Evolutionary conservation across 2,329 filamentous ascomycete genomes (phyloP).

Genomic region (Exophiala sp.): DNA sequence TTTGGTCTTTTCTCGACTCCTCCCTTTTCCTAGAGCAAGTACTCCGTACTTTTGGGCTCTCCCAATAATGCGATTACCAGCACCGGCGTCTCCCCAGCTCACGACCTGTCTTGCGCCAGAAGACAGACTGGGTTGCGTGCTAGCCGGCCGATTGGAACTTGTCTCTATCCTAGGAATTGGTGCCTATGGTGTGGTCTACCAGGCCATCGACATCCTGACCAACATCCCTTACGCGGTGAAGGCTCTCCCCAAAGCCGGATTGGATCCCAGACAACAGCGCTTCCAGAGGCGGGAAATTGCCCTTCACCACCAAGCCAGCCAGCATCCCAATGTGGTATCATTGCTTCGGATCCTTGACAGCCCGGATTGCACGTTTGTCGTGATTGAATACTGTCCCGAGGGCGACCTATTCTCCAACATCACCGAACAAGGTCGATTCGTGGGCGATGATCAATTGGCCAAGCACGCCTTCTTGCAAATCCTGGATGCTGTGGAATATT

Average conservation of each 20-base stretch:
- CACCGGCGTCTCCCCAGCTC: slow-evolving; percentile 40
- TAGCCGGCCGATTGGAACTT: slow-evolving; percentile 77
- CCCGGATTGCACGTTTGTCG: slow-evolving; percentile 87
- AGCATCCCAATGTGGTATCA: slow-evolving; percentile 87
- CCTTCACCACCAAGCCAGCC: slow-evolving; percentile 81
- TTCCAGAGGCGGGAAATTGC: slow-evolving; percentile 93
- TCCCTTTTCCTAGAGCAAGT: slow-evolving; percentile 27
- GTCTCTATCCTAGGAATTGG: slow-evolving; percentile 83
- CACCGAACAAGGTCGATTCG: slow-evolving; percentile 87
- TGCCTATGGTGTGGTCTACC: slow-evolving; percentile 94
- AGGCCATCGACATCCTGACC: slow-evolving; percentile 75
- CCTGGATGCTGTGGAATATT: slow-evolving; percentile 91
- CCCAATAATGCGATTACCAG: slow-evolving; percentile 44
- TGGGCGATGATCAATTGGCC: slow-evolving; percentile 83
- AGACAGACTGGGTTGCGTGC: slow-evolving; percentile 75
- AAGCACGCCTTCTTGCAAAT: slow-evolving; percentile 89
- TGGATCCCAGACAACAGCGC: slow-evolving; percentile 78
- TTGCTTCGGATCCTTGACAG: slow-evolving; percentile 90
- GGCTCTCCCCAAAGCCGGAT: slow-evolving; percentile 86
- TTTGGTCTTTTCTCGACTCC: slow-evolving; percentile 26
- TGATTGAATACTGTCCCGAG: slow-evolving; percentile 94
- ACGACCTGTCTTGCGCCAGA: slow-evolving; percentile 61
- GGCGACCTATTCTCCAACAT: slow-evolving; percentile 97
- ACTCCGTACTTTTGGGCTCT: slow-evolving; percentile 36
- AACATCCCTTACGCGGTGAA: slow-evolving; percentile 88